Conservation (phyloP, 2,329 filamentous ascomycete genomes). For the Botrytis porri region DNA sequence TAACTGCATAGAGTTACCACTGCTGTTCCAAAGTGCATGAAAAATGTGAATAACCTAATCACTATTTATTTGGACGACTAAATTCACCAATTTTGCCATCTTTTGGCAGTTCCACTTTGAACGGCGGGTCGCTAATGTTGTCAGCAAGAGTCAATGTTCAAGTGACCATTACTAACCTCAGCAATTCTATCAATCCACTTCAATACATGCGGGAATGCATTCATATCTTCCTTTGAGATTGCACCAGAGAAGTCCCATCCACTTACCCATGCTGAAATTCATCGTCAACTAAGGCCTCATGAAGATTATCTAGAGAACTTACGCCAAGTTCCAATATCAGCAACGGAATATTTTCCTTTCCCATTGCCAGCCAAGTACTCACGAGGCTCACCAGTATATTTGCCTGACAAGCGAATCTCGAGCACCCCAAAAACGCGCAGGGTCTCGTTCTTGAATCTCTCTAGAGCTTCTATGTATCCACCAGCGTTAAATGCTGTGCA, state of each 20-base stretch:
- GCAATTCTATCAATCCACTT: conserved; percentile 53
- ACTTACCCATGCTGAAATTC: conserved; percentile 43
- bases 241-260: conserved; percentile 43
- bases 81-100: conserved; percentile 16
- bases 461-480: conserved; percentile 43
- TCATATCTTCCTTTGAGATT: conserved; percentile 48
- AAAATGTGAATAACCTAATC: not conserved
- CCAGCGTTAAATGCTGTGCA: not conserved
- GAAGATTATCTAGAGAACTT: not conserved
- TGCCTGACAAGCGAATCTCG: conserved; percentile 52
- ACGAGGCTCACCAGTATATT: conserved; percentile 47
- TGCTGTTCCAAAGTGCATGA: not conserved
- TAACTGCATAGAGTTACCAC: not conserved
- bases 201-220: conserved; percentile 49
- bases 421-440: conserved; percentile 53
- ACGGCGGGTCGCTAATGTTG: conserved; percentile 23
- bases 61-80: not conserved
- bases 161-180: conserved; percentile 26
- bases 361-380: conserved; percentile 53
- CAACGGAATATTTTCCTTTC: conserved; percentile 53
- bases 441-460: conserved; percentile 51
- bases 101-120: conserved; percentile 34
- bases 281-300: not conserved
- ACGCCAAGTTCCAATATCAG: conserved; percentile 51
- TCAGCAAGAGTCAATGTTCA: not conserved